phyloP scores from a whole-genome alignment of 345 rosid genomes.

The Mallotus nudiflorus region DNA sequence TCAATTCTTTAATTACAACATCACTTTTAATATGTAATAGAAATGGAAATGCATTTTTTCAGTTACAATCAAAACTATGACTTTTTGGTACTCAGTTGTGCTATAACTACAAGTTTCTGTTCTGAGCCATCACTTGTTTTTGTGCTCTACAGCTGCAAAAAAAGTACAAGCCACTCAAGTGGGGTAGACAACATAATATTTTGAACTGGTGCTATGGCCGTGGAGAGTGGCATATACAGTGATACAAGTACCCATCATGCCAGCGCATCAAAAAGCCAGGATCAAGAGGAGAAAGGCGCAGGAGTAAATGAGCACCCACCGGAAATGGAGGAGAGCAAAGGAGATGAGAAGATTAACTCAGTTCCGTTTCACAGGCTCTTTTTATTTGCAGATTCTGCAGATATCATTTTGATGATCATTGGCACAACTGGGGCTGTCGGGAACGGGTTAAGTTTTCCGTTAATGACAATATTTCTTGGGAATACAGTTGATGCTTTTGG shows the following conservation, averaged over 20 bases:
- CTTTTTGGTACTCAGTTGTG: too few relatives aligned
- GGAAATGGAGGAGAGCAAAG: slow-evolving; percentile 36
- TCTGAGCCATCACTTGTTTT: too few relatives aligned
- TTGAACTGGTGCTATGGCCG: slow-evolving; percentile 30
- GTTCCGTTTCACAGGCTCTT: slow-evolving; percentile 80
- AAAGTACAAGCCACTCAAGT: too few relatives aligned
- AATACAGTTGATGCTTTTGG: slow-evolving; percentile 64
- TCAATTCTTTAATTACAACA: too few relatives aligned
- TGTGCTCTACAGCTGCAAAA: too few relatives aligned
- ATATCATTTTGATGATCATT: slow-evolving; percentile 55
- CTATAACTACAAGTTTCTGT: too few relatives aligned
- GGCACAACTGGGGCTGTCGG: slow-evolving; percentile 76
- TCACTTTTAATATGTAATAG: too few relatives aligned
- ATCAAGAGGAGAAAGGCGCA: slow-evolving; percentile 26
- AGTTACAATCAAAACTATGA: too few relatives aligned
- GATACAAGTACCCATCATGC: slow-evolving; percentile 31
- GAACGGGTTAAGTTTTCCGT: slow-evolving; percentile 68
- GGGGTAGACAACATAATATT: background rate
- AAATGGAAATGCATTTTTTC: too few relatives aligned
- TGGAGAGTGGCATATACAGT: slow-evolving; percentile 24
- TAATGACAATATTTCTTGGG: slow-evolving; percentile 80
- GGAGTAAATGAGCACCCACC: slow-evolving; percentile 18
- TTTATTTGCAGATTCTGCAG: slow-evolving; percentile 67
- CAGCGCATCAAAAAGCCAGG: slow-evolving; percentile 44
- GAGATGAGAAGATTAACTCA: slow-evolving; percentile 49